Conservation (phyloP, 2,329 filamentous ascomycete species). For the Xylaria sp. region DNA sequence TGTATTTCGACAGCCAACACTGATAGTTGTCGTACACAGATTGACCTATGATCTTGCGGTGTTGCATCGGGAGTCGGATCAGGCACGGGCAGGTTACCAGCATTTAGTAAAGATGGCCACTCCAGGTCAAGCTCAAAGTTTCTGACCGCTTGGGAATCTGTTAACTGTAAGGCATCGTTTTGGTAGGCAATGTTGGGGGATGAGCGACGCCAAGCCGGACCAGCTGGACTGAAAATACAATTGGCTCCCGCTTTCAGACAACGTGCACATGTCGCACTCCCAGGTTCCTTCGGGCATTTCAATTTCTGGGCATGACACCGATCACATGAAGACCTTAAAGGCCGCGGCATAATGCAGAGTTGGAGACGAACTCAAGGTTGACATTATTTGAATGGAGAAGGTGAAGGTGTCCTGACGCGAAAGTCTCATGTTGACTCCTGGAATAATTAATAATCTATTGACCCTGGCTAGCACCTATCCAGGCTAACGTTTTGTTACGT, state of each 20-base stretch:
- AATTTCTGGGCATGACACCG: constrained; percentile 62
- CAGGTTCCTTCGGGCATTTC: constrained; percentile 56
- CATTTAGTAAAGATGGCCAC: constrained; percentile 37
- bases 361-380: neutral
- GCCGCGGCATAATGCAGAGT: constrained; percentile 40
- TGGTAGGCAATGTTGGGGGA: constrained; percentile 34
- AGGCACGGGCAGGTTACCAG: neutral
- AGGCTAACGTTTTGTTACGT: no score
- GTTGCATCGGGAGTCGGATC: constrained; percentile 1
- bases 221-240: constrained; percentile 58
- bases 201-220: constrained; percentile 34
- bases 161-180: constrained; percentile 19
- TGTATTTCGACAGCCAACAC: constrained; percentile 45
- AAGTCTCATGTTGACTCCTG: neutral
- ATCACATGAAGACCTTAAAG: constrained; percentile 45
- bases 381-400: neutral
- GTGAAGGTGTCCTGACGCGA: neutral
- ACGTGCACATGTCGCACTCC: constrained; percentile 53
- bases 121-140: constrained; percentile 38
- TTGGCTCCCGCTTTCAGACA: constrained; percentile 55
- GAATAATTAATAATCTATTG: neutral
- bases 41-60: constrained; percentile 34
- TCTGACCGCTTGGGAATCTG: constrained; percentile 1
- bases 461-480: no score
- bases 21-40: constrained; percentile 41